These are phyloP conservation scores for Batkoa obscura DNA, from an alignment of 371 early-diverging fungal genomes.

Conservation along the genomic window DNA sequence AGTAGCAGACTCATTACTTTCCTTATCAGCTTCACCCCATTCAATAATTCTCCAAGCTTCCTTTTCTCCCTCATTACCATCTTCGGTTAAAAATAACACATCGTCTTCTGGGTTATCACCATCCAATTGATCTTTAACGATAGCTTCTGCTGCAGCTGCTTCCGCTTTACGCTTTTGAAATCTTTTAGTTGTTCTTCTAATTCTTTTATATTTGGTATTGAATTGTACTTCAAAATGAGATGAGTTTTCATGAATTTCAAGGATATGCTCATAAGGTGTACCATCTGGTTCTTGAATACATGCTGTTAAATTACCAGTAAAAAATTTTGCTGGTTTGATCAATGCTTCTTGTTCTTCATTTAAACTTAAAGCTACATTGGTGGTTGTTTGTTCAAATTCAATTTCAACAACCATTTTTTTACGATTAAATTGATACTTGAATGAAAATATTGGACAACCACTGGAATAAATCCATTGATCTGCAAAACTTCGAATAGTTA, in stretches of 20 bases:
- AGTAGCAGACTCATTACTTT: constrained; percentile 48
- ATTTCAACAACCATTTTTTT: constrained; percentile 89
- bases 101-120: constrained; percentile 26
- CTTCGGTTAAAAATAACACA: constrained; percentile 32
- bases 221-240: constrained; percentile 79
- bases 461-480: constrained; percentile 84
- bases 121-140: constrained; percentile 35
- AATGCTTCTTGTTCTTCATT: too few relatives aligned
- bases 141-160: constrained; percentile 56
- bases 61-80: constrained; percentile 43
- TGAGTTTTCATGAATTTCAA: constrained; percentile 52
- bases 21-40: constrained; percentile 67
- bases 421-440: constrained; percentile 65
- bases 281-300: constrained; percentile 88
- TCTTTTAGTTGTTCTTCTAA: constrained; percentile 61
- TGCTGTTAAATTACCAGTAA: constrained; percentile 68
- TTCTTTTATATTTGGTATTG: constrained; percentile 91
- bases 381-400: constrained; percentile 58
- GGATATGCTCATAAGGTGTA: constrained; percentile 79
- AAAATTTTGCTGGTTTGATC: constrained; percentile 7
- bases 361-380: constrained; percentile 28
- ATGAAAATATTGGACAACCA: constrained; percentile 71
- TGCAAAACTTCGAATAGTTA: constrained; percentile 59
- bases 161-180: constrained; percentile 59
- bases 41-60: constrained; percentile 56